Percentiles rank a stretch among this genome's conserved stretches.
Evolutionary conservation across 1,139 yeast genomes (phyloP).

Genomic region (Protomyces macrosporus): DNA sequence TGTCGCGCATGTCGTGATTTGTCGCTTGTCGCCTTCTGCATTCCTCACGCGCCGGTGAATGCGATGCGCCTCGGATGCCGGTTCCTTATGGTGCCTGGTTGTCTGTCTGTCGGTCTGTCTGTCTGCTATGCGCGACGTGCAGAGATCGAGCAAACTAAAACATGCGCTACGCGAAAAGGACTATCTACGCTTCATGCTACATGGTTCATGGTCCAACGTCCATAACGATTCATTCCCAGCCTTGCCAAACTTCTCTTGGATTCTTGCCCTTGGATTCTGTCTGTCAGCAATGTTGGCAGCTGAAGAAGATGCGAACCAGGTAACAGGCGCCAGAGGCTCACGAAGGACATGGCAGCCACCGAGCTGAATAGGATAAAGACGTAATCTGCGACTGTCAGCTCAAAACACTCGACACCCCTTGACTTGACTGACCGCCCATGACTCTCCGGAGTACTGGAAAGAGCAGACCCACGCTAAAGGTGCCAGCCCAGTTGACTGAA

Average conservation of each 20-base stretch:
- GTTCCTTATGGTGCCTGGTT: no score
- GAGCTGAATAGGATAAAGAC: neutral
- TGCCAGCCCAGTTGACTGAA: constrained; percentile 83
- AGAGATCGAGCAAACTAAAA: no score
- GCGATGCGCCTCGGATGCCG: no score
- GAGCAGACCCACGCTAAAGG: constrained; percentile 70
- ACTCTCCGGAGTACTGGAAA: constrained; percentile 52
- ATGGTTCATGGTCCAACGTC: no score
- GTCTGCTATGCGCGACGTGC: no score
- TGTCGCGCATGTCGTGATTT: neutral
- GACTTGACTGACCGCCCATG: constrained; percentile 54
- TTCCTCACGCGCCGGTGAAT: no score
- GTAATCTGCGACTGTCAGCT: constrained; percentile 1
- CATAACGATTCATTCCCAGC: no score
- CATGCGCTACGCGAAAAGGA: no score
- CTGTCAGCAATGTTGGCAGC: neutral
- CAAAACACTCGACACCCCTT: constrained; percentile 29
- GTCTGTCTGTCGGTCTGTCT: no score
- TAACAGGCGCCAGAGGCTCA: constrained; percentile 38
- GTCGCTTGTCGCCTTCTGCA: no score
- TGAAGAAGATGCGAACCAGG: constrained; percentile 42
- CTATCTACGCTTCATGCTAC: no score
- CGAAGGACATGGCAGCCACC: constrained; percentile 18
- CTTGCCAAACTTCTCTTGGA: constrained; percentile 44
- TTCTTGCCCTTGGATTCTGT: constrained; percentile 65